Percentiles rank a stretch among this genome's conserved stretches.
Evolutionary conservation across 352 stramenopile genomes (phyloP).

Genomic region (Pythium aphanidermatum): DNA sequence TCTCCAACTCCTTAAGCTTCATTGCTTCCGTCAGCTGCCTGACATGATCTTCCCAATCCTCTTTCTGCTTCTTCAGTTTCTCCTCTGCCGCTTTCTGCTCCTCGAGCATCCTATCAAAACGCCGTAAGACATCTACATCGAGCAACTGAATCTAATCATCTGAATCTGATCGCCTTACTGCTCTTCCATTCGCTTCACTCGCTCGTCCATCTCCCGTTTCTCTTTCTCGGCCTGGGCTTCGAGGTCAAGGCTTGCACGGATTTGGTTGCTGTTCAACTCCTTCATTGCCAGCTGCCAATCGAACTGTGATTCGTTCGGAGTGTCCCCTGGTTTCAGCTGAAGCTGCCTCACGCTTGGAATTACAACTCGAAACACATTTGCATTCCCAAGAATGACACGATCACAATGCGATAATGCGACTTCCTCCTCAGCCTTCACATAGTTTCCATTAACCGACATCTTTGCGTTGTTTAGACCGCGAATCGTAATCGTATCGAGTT

Average conservation of each 20-base stretch:
- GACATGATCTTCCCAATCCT: slow-evolving; percentile 73
- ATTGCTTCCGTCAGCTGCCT: slow-evolving; percentile 68
- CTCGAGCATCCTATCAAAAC: slow-evolving; percentile 33
- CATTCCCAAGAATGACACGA: slow-evolving; percentile 67
- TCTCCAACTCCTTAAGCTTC: slow-evolving; percentile 58
- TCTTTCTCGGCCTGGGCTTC: slow-evolving; percentile 56
- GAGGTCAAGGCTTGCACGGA: slow-evolving; percentile 49
- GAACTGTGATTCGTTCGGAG: slow-evolving; percentile 42
- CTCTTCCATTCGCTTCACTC: slow-evolving; percentile 70
- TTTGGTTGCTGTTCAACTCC: slow-evolving; percentile 74
- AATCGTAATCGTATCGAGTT: slow-evolving; percentile 26
- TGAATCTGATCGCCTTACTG: slow-evolving; percentile 35
- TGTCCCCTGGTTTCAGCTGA: slow-evolving; percentile 21
- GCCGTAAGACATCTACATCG: not conserved
- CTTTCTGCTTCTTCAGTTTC: slow-evolving; percentile 50
- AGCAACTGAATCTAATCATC: not conserved
- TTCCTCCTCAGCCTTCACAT: slow-evolving; percentile 29
- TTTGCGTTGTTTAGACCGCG: slow-evolving; percentile 31
- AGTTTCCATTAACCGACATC: slow-evolving; percentile 68
- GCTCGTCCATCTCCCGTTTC: slow-evolving; percentile 69
- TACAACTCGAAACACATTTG: slow-evolving; percentile 73
- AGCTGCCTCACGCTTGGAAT: slow-evolving; percentile 36
- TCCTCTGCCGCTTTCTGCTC: slow-evolving; percentile 54
- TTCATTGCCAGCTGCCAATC: slow-evolving; percentile 79
- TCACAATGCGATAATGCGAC: slow-evolving; percentile 51